Percentiles rank a stretch among this genome's conserved stretches.
These are phyloP conservation scores for Effrenium voratum DNA, from an alignment of 73 alveolate genomes.

Conservation along the genomic window DNA sequence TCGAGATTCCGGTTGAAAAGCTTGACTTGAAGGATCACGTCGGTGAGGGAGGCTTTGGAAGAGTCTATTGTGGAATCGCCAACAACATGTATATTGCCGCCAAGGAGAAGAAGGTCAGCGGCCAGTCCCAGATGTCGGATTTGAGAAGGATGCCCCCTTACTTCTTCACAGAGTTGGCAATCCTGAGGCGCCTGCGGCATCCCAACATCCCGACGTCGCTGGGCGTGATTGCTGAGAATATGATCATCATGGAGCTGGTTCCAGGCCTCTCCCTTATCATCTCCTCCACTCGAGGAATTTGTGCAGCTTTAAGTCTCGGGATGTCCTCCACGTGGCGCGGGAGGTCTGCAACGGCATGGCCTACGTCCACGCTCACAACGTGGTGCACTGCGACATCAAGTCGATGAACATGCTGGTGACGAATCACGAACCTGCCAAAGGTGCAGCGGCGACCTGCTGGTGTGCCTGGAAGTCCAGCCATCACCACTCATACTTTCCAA, in stretches of 20 bases:
- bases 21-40: no score
- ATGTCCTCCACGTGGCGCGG: constrained; percentile 9
- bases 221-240: constrained; percentile 8
- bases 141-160: not conserved
- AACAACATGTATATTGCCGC: not conserved
- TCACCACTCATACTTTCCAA: not conserved
- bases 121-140: not conserved
- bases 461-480: not conserved
- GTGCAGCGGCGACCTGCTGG: not conserved
- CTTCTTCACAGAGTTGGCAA: constrained; percentile 18
- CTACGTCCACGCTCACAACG: constrained; percentile 14
- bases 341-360: constrained; percentile 44
- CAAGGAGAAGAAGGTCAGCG: no score
- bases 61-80: constrained; percentile 17
- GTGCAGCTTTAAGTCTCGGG: not conserved
- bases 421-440: constrained; percentile 1
- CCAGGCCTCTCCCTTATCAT: constrained; percentile 25
- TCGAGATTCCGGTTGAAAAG: no score
- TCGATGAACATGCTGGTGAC: constrained; percentile 28
- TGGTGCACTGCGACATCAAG: constrained; percentile 37
- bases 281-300: constrained; percentile 5
- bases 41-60: constrained; percentile 48
- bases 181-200: not conserved
- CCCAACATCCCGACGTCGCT: not conserved
- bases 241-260: constrained; percentile 39